Evolutionary conservation across 2,329 filamentous ascomycete species (phyloP).

Genomic region (Hymenotorrendiella dingleyae): DNA sequence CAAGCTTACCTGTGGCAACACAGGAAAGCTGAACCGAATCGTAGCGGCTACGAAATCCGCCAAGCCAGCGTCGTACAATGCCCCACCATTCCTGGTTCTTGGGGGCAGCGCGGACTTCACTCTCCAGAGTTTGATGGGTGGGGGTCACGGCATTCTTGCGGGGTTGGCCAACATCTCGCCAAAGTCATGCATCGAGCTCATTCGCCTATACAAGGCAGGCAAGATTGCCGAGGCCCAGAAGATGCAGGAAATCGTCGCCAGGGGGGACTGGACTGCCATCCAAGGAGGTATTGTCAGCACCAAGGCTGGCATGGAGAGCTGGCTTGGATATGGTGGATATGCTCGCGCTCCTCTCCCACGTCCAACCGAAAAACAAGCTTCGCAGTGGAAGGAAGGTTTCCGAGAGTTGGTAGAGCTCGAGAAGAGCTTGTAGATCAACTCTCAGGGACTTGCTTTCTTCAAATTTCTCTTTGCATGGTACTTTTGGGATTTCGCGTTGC

Average conservation of each 20-base stretch:
- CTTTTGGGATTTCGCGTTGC: not conserved
- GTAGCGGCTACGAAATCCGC: slow-evolving; percentile 50
- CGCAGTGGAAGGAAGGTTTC: slow-evolving; percentile 51
- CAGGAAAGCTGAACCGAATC: slow-evolving; percentile 52
- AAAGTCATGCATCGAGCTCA: slow-evolving; percentile 55
- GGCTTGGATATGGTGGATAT: slow-evolving; percentile 57
- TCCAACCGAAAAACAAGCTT: slow-evolving; percentile 43
- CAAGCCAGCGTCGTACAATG: slow-evolving; percentile 33
- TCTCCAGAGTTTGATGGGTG: slow-evolving; percentile 62
- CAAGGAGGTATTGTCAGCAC: slow-evolving; percentile 64
- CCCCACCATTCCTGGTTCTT: slow-evolving; percentile 58
- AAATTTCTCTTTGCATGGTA: not conserved
- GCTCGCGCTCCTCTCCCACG: slow-evolving; percentile 44
- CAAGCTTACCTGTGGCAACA: slow-evolving; percentile 88
- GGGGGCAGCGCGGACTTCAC: slow-evolving; percentile 72
- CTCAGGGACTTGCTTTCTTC: not conserved
- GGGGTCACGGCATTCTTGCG: slow-evolving; percentile 65
- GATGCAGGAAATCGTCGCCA: slow-evolving; percentile 58
- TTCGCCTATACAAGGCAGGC: slow-evolving; percentile 55
- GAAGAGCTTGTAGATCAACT: slow-evolving; percentile 30
- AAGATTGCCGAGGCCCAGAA: slow-evolving; percentile 53
- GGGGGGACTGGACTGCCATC: slow-evolving; percentile 65
- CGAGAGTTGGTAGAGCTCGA: slow-evolving; percentile 46
- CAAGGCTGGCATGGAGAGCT: slow-evolving; percentile 57
- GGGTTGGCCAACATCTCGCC: slow-evolving; percentile 68